Percentiles rank a stretch among this genome's conserved stretches.
These are phyloP conservation scores for Ogataea degrootiae DNA, from an alignment of 805 yeast species.

Conservation along the genomic window DNA sequence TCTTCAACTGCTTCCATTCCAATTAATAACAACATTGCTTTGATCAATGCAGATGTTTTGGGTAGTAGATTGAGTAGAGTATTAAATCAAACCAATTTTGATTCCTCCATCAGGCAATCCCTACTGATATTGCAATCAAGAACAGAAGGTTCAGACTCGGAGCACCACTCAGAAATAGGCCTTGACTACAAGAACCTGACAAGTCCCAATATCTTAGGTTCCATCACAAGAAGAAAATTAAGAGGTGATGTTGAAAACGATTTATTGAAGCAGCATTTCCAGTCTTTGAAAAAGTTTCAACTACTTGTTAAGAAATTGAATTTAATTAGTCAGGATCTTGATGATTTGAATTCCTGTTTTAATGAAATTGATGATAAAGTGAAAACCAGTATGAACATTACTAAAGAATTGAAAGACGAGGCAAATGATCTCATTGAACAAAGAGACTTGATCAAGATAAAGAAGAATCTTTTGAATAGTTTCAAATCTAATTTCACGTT, in stretches of 20 bases:
- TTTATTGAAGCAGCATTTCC: constrained; percentile 50
- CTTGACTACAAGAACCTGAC: constrained; percentile 32
- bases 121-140: constrained; percentile 23
- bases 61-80: constrained; percentile 47
- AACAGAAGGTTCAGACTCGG: constrained; percentile 19
- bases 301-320: constrained; percentile 39
- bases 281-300: constrained; percentile 40
- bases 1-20: constrained; percentile 2
- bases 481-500: constrained; percentile 63
- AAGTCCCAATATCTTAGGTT: constrained; percentile 49
- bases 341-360: constrained; percentile 21
- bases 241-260: constrained; percentile 59
- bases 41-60: constrained; percentile 22
- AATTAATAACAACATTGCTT: constrained; percentile 1
- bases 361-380: constrained; percentile 22
- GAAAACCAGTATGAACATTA: constrained; percentile 21
- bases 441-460: constrained; percentile 36
- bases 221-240: constrained; percentile 54
- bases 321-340: constrained; percentile 26
- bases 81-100: constrained; percentile 40
- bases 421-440: constrained; percentile 26
- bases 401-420: constrained; percentile 13
- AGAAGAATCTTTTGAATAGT: constrained; percentile 46
- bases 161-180: constrained; percentile 2
- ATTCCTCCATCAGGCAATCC: constrained; percentile 31